Conservation (phyloP, 164 flowering plant genomes). For the Platanus orientalis region DNA sequence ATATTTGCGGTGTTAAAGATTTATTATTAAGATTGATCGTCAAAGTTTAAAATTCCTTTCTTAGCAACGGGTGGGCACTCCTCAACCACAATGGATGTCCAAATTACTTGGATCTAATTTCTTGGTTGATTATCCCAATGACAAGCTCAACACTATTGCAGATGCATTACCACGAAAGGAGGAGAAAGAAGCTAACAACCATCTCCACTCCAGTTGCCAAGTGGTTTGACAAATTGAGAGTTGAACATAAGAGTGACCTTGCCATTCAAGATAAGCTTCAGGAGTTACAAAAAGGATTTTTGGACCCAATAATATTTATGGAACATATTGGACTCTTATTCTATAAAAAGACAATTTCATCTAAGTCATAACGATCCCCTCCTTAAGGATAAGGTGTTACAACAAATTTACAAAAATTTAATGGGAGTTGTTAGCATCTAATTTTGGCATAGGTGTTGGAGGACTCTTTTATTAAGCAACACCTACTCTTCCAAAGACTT, state of each 20-base stretch:
- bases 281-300: background rate
- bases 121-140: background rate
- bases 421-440: no score
- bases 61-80: background rate
- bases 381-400: background rate
- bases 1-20: no score
- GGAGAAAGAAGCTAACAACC: background rate
- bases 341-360: background rate
- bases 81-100: background rate
- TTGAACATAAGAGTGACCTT: background rate
- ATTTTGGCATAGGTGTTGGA: no score
- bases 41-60: background rate
- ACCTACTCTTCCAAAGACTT: no score
- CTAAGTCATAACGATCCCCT: background rate
- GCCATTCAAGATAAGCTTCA: background rate
- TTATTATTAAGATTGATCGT: no score
- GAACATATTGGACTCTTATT: background rate
- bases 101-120: background rate
- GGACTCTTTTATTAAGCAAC: no score
- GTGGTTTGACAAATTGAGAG: background rate
- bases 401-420: background rate
- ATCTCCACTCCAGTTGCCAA: background rate
- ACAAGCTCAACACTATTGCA: background rate
- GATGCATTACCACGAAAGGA: no score
- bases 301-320: background rate